Base-by-base conservation (phyloP, 2,329 filamentous ascomycete genomes). In the Nakataea oryzae region DNA sequence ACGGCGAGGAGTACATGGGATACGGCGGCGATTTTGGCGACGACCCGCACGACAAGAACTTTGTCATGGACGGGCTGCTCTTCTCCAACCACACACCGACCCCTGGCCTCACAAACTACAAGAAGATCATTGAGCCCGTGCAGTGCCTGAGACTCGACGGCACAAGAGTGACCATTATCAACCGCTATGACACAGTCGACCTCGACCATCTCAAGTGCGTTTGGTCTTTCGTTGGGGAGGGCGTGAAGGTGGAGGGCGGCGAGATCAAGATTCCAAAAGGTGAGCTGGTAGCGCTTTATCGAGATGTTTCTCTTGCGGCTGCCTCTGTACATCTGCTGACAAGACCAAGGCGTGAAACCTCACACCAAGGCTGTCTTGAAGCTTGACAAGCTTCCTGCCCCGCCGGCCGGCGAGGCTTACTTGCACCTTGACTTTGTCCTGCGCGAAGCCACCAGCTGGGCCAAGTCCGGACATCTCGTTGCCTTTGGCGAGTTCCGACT, bases 61-160 rank as follows among this genome's bases (percentile, higher is more conserved):
- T 84, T 65, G 77, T 81, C 61, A 74, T 82, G 72, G 80, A 82
- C 65, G 81, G 80, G 3, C 70, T 82, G 26, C 72, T 76, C 50
- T 73, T 74, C 64, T 78, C 77, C 0, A 72, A 81, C 56, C 80
- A 83, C 65, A 76, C 72, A 0, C 79, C 81, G 0, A 78, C 76
- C 0, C 80, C 81, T 0, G 82, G 83, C 0, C 69, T 86, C 26
- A 64, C 72, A 11, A 82, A 86, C 66, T 81, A 83, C 65, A 80
- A 80, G 65, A 86, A 86, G 66, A 80, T 79, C 9, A 83, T 86
- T 62, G 80, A 85, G 66, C 85, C 84, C 0, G 78, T 87, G 59
- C 78, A 82, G 66, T 78, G 81, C 11, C 70, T 81, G 13, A 74
- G 64, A 0, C 67, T 82, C 6, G 68, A 77, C 9, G 76, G 75